Base-by-base conservation (phyloP, 2,329 filamentous ascomycete species). In the Exophiala spinifera region DNA sequence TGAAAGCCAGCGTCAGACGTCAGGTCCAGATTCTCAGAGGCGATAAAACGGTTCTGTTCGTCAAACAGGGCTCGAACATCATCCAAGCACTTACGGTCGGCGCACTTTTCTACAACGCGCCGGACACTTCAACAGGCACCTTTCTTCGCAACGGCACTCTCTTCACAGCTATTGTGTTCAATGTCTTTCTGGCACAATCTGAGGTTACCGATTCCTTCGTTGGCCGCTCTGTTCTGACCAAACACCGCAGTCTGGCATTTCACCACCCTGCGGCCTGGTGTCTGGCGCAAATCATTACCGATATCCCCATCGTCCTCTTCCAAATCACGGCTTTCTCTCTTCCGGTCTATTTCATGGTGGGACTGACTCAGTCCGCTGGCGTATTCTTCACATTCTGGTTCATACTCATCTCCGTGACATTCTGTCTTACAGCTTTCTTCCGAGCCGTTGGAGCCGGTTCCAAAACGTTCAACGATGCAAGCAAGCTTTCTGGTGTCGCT, bases 21-120 rank as follows among this genome's bases (percentile, higher is more conserved):
- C 82, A 86, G 60, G 86, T 84, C 56, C 83, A 86, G 60, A 82
- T 86, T 15, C 61, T 87, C 1, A 82, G 79, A 76, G 83, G 83
- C 43, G 83, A 87, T 67, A 84, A 82, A 63, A 73, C 78, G 0
- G 44, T 50, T 11, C 54, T 51, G 1, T 3, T 60, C 11, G 84
- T 81, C 0, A 80, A 86, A 37, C 59, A 83, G 55, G 82, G 86
- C 69, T 86, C 84, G 63, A 83, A 86, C 62, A 66, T 74, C 2
- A 63, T 76, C 0, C 81, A 85, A 61, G 83, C 84, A 0, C 67
- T 88, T 4, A 80, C 88, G 50, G 74, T 78, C 1, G 85, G 85
- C 5, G 86, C 83, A 0, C 73, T 88, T 1, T 88, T 87, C 69
- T 88, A 87, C 68, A 75, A 82, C 49, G 79, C 83, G 0, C 78